Percentiles rank a stretch among this genome's conserved stretches.
These are phyloP conservation scores for Entophlyctis luteolus DNA, from an alignment of 192 early-diverging fungal genomes.

Conservation along the genomic window DNA sequence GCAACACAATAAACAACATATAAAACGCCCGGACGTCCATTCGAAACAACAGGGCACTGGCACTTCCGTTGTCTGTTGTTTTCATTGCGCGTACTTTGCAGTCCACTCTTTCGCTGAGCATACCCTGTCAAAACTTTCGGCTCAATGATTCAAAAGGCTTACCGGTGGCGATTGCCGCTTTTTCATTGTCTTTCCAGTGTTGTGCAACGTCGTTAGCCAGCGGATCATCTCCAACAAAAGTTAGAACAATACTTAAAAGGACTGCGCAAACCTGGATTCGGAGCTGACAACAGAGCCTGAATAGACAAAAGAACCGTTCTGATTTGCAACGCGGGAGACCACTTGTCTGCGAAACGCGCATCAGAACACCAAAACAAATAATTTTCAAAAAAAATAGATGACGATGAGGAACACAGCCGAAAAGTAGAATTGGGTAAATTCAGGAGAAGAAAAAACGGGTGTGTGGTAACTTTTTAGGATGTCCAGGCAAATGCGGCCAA, in stretches of 20 bases:
- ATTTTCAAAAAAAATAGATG: not conserved
- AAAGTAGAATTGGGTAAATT: conserved; percentile 46
- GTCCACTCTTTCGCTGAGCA: conserved; percentile 33
- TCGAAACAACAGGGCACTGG: too few relatives aligned
- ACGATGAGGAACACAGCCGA: not conserved
- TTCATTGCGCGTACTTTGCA: conserved; percentile 22
- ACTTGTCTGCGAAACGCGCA: conserved; percentile 72
- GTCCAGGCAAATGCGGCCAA: conserved; percentile 88
- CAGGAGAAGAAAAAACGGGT: conserved; percentile 95
- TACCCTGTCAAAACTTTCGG: too few relatives aligned
- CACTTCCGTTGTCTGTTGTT: too few relatives aligned
- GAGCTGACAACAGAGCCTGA: conserved; percentile 92
- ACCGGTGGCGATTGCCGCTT: conserved; percentile 81
- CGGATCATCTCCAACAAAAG: conserved; percentile 70
- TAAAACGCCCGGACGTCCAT: too few relatives aligned
- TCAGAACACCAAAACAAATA: not conserved
- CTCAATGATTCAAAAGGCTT: too few relatives aligned
- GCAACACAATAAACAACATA: too few relatives aligned
- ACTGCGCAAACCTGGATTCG: conserved; percentile 69
- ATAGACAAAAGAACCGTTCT: conserved; percentile 96
- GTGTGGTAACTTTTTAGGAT: conserved; percentile 83
- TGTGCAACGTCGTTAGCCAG: conserved; percentile 97
- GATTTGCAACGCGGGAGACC: conserved; percentile 97
- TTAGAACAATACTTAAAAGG: not conserved
- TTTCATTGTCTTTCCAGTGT: conserved; percentile 98